phyloP scores from a whole-genome alignment of 306 rosid species.

The Delonix regia region DNA sequence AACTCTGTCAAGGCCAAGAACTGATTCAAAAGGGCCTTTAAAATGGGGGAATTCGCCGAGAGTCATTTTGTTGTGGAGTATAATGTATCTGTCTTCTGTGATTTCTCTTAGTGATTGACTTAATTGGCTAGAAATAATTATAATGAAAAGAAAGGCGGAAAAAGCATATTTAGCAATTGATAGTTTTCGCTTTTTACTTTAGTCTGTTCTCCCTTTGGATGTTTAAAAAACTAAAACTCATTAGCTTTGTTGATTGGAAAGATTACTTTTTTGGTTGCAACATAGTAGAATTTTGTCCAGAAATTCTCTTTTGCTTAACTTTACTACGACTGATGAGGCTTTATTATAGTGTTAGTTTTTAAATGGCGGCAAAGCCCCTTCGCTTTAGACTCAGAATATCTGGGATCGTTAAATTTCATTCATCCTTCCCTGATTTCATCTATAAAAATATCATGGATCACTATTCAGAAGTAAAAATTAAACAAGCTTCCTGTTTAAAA shows the following conservation, averaged over 20 bases:
- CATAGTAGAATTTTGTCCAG: conserved; percentile 24
- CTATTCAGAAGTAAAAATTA: neutral
- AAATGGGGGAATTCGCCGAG: neutral
- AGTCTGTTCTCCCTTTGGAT: conserved; percentile 2
- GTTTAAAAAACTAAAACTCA: conserved; percentile 9
- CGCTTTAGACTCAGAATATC: neutral
- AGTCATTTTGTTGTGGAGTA: conserved; percentile 28
- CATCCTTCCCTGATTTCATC: neutral
- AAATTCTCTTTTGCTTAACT: conserved; percentile 7
- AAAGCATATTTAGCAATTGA: conserved; percentile 20
- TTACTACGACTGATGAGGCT: conserved; percentile 11
- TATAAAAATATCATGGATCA: neutral
- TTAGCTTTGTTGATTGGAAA: conserved; percentile 30
- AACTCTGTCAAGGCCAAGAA: conserved; percentile 74
- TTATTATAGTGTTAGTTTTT: neutral
- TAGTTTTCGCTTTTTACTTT: conserved; percentile 1
- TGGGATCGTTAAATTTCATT: neutral
- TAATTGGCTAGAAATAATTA: conserved; percentile 23
- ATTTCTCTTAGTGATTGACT: conserved; percentile 35
- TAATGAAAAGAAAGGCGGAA: conserved; percentile 26
- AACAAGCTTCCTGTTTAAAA: neutral
- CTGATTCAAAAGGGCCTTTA: conserved; percentile 41
- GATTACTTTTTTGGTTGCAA: neutral
- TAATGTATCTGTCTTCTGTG: conserved; percentile 32
- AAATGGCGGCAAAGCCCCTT: neutral